phyloP scores from a whole-genome alignment of 768 basidiomycete species.

The Suillus placidus region DNA sequence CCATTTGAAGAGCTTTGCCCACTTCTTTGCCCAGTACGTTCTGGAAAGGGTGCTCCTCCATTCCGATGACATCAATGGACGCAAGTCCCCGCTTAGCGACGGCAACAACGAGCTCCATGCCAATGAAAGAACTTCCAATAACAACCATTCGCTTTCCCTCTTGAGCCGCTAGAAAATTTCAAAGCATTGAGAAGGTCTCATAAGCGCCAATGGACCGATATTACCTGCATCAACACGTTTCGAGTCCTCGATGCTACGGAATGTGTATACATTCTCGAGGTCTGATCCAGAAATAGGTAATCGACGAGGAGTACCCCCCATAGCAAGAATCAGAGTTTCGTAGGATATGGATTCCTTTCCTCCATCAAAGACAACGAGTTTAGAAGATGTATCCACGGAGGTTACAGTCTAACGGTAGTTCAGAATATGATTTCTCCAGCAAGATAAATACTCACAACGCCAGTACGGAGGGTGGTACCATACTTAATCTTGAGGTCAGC shows the following conservation, averaged over 20 bases:
- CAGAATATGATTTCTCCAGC: conserved; percentile 7
- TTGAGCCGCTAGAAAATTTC: conserved; percentile 48
- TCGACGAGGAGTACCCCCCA: conserved; percentile 72
- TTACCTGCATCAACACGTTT: conserved; percentile 71
- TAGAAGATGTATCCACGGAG: conserved; percentile 61
- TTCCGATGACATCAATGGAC: conserved; percentile 82
- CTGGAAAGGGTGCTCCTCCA: conserved; percentile 82
- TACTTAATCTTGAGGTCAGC: conserved; percentile 79
- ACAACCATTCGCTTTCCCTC: conserved; percentile 79
- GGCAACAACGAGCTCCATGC: conserved; percentile 89
- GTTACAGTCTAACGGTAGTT: conserved; percentile 58
- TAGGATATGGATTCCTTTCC: conserved; percentile 66
- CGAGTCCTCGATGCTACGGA: conserved; percentile 71
- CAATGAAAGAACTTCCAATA: conserved; percentile 89
- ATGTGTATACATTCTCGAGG: conserved; percentile 74
- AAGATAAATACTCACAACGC: conserved; percentile 44
- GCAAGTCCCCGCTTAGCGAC: conserved; percentile 73
- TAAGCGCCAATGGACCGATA: conserved; percentile 16
- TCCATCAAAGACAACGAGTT: conserved; percentile 62
- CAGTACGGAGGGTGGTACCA: conserved; percentile 64
- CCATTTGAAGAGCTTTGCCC: conserved; percentile 78
- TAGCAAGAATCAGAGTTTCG: conserved; percentile 78
- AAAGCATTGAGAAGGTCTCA: conserved; percentile 5
- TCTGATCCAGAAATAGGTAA: conserved; percentile 78
- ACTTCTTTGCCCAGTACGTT: conserved; percentile 79